Evolutionary conservation across 345 rosid genomes (phyloP), one percentile per base, ranked within the genome.

Genomic region (Abelmoschus esculentus): DNA sequence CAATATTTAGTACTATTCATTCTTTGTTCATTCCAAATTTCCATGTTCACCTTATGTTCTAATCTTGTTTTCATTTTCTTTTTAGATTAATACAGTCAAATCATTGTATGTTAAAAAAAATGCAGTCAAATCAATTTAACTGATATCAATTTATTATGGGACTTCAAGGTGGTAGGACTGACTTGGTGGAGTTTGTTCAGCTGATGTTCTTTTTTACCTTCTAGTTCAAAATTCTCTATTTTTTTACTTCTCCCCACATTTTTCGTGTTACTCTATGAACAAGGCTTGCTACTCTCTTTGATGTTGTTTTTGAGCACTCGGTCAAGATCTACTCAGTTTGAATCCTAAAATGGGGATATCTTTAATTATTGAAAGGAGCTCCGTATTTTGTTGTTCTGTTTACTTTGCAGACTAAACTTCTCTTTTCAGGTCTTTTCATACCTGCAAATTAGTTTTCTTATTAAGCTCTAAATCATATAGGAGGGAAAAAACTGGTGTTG

Each of bases 401-500:
- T 18, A 14, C 34, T 22, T 26, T 44, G 38, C 17, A 40, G 52
- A 65, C 12, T 46, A 15, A 44, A 26, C 32, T 29, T 1, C 15
- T 8, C 40, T 64, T 22, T 42, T 40, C 52, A 38, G 67, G 31
- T 17, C 3, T 53, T 32, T 47, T 49, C 13, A 15, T 36, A 28
- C 7, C 52, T 26, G 38, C 38, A 34, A 34, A 34, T 34, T 44
- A 66, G 61, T 72, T 59, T 72, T 83, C 50, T 60, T 65, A 42
- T 67, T 19, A 58, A 34, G 18, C 40, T 50, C 26, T 10, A 55
- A 47, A 9, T 74, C 59, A 61, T 76, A 69, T 72, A 93, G 98
- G 80, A 90, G 89, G 87, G 97, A 90, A 57, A 91, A 83, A 81
- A 87, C 85, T 14, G 98, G 98, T 5, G 76, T 88, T 3, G 96